These are phyloP conservation scores for Elsinoe fawcettii DNA, from an alignment of 2,329 filamentous ascomycete species.

Conservation along the genomic window DNA sequence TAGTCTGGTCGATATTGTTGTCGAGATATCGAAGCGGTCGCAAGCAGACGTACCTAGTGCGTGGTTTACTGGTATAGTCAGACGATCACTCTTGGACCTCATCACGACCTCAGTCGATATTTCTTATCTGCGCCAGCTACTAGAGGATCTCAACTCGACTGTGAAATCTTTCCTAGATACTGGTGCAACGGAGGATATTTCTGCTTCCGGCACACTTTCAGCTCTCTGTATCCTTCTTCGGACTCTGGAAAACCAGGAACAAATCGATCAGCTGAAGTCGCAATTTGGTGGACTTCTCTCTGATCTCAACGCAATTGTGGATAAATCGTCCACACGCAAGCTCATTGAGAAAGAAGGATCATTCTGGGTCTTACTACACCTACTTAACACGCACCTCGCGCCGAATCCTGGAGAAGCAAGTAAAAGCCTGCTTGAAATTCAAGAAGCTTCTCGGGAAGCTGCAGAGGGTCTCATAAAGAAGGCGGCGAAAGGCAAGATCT, in stretches of 20 bases:
- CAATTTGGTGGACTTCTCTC: background rate
- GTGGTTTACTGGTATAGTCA: background rate
- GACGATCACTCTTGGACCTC: constrained; percentile 18
- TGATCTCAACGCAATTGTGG: background rate
- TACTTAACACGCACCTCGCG: background rate
- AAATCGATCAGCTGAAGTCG: background rate
- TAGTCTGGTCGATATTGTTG: constrained; percentile 21
- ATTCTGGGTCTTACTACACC: background rate
- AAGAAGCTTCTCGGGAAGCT: background rate
- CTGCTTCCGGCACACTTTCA: background rate
- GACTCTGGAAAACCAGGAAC: background rate
- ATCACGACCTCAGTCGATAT: constrained; percentile 19
- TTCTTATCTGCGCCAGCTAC: background rate
- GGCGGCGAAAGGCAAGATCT: background rate
- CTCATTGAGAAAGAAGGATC: background rate
- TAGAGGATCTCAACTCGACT: background rate
- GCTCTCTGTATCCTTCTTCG: background rate
- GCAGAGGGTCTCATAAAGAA: background rate
- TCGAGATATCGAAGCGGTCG: background rate
- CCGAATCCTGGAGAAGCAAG: background rate
- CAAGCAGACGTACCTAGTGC: no score
- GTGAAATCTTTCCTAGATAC: background rate
- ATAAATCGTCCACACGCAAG: background rate
- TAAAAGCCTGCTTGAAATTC: background rate
- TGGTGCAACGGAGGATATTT: background rate